A percentile compares a stretch with the other conserved stretches of the same genome.
phyloP scores from a whole-genome alignment of 192 early-diverging fungal species.

The Linnemannia schmuckeri region DNA sequence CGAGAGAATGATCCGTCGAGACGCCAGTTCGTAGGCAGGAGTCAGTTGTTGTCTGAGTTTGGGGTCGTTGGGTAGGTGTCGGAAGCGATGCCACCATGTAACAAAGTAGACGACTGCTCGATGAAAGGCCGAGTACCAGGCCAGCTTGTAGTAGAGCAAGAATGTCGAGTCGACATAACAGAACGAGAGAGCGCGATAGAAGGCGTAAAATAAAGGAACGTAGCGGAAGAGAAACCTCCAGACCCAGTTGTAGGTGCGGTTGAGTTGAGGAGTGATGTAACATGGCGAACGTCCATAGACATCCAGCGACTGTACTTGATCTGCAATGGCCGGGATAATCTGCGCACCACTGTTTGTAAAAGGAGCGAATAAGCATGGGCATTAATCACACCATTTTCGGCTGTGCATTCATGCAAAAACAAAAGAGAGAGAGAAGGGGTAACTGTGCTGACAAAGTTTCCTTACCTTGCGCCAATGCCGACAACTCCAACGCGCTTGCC shows the following conservation, averaged over 20 bases:
- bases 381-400: neutral
- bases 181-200: slow-evolving; percentile 48
- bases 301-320: slow-evolving; percentile 46
- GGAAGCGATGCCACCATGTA: slow-evolving; percentile 46
- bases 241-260: slow-evolving; percentile 27
- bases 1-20: slow-evolving; percentile 36
- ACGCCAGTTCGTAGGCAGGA: slow-evolving; percentile 28
- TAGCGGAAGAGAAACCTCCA: slow-evolving; percentile 49
- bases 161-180: slow-evolving; percentile 36
- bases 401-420: neutral
- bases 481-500: slow-evolving; percentile 63
- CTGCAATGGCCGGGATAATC: slow-evolving; percentile 55
- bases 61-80: slow-evolving; percentile 20
- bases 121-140: slow-evolving; percentile 43
- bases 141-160: slow-evolving; percentile 39
- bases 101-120: slow-evolving; percentile 31
- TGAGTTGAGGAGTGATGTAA: slow-evolving; percentile 54
- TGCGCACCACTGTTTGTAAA: slow-evolving; percentile 47
- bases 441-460: neutral
- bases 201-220: slow-evolving; percentile 44
- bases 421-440: neutral
- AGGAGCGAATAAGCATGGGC: neutral
- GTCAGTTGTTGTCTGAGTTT: slow-evolving; percentile 30
- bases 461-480: slow-evolving; percentile 58
- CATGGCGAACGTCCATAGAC: slow-evolving; percentile 60